Conservation (phyloP, 148 eudicot genomes). For the Silene latifolia region DNA sequence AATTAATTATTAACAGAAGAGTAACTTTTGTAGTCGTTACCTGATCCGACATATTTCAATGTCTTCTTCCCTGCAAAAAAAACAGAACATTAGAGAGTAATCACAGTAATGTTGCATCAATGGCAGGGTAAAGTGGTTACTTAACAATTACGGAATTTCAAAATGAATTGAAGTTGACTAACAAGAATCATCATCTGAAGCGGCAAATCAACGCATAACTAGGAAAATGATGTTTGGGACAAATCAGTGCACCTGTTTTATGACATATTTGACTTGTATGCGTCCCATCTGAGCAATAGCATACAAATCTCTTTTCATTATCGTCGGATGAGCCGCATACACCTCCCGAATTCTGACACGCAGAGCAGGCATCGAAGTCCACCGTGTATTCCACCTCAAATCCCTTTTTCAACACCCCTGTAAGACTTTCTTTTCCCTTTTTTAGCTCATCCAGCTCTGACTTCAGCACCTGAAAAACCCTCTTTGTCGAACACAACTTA, state of each 20-base stretch:
- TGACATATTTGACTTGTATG: background rate
- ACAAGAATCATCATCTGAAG: background rate
- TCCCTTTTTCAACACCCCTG: background rate
- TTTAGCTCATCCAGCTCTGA: background rate
- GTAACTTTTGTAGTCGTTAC: background rate
- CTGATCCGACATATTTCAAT: slow-evolving; percentile 5
- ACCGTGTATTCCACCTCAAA: background rate
- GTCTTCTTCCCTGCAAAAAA: background rate
- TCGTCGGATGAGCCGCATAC: slow-evolving; percentile 2
- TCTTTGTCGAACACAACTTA: background rate
- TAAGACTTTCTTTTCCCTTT: background rate
- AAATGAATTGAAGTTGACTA: background rate
- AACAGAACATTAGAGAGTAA: background rate
- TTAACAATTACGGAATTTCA: no score
- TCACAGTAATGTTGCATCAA: background rate
- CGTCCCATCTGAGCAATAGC: slow-evolving; percentile 4
- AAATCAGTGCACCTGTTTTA: no score
- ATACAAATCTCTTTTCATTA: background rate
- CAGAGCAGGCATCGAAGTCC: background rate
- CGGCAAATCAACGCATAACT: background rate
- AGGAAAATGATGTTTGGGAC: no score
- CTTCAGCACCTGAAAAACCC: background rate
- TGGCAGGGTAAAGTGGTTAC: no score
- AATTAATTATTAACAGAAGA: background rate
- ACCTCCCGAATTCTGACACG: slow-evolving; percentile 17